Conservation (phyloP, 352 stramenopile genomes). For the Phytophthora cactorum region DNA sequence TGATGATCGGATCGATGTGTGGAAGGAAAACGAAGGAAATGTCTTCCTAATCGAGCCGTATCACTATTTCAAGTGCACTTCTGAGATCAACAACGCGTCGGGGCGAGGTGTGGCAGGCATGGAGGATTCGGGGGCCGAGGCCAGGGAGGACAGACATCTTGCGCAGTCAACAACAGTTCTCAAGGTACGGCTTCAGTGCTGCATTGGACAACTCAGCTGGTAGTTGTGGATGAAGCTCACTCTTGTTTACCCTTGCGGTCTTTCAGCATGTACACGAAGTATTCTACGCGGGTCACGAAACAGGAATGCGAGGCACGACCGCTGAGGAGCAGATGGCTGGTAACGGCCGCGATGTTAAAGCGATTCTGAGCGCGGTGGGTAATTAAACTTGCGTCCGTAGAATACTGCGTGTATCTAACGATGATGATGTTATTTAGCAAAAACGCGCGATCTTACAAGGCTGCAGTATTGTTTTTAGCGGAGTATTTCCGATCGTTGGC, state of each 20-base stretch:
- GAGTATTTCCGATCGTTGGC: conserved; percentile 72
- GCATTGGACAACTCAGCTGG: background rate
- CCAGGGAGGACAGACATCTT: conserved; percentile 56
- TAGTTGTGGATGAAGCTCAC: conserved; percentile 1
- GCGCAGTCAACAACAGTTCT: conserved; percentile 61
- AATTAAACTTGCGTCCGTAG: background rate
- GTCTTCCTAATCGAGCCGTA: conserved; percentile 89
- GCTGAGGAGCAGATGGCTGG: conserved; percentile 78
- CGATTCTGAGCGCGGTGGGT: conserved; percentile 64
- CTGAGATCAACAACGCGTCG: conserved; percentile 87
- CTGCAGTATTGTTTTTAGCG: conserved; percentile 83
- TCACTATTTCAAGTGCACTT: conserved; percentile 82
- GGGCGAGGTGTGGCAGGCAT: conserved; percentile 51
- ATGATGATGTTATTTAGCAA: conserved; percentile 44
- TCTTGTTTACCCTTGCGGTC: background rate
- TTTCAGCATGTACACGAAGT: conserved; percentile 58
- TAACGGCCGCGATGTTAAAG: conserved; percentile 72
- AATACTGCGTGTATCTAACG: conserved; percentile 3
- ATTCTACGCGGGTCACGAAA: conserved; percentile 66
- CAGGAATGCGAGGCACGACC: conserved; percentile 50
- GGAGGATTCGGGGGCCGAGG: conserved; percentile 41
- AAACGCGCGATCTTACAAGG: conserved; percentile 69
- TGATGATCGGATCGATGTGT: conserved; percentile 87
- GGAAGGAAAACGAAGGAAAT: conserved; percentile 90
- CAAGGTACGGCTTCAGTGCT: conserved; percentile 42